A percentile compares a stretch with the other conserved stretches of the same genome.
Evolutionary conservation across 2,329 filamentous ascomycete species (phyloP).

Genomic region (Aaosphaeria arxii): DNA sequence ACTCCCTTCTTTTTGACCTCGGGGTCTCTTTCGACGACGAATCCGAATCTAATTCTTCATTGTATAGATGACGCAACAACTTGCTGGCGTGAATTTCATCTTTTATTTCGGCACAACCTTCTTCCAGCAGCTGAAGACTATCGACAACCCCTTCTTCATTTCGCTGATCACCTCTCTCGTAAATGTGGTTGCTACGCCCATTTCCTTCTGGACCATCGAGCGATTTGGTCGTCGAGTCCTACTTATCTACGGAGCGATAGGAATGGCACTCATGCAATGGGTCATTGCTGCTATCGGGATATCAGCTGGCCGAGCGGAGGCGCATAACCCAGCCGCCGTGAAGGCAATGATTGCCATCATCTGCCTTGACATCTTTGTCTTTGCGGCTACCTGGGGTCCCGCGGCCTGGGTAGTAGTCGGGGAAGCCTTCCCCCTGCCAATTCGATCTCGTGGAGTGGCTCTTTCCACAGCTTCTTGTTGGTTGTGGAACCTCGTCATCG

Average conservation of each 20-base stretch:
- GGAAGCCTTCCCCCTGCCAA: constrained; percentile 37
- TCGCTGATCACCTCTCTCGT: constrained; percentile 71
- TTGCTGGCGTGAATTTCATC: constrained; percentile 47
- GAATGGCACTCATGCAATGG: constrained; percentile 39
- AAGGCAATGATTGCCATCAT: constrained; percentile 32
- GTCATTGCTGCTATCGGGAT: constrained; percentile 41
- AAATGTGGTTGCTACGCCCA: constrained; percentile 70
- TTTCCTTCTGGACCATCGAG: constrained; percentile 69
- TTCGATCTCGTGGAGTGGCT: constrained; percentile 38
- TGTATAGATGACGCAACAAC: constrained; percentile 11
- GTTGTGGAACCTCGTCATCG: constrained; percentile 47
- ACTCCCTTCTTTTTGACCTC: too few species aligned
- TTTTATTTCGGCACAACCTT: constrained; percentile 30
- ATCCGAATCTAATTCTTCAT: too few species aligned
- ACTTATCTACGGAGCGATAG: constrained; percentile 67
- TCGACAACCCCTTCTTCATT: constrained; percentile 57
- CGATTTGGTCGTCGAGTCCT: constrained; percentile 70
- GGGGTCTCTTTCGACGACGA: too few species aligned
- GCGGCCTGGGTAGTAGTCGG: constrained; percentile 58
- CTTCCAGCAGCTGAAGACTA: constrained; percentile 5
- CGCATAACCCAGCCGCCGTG: constrained; percentile 9
- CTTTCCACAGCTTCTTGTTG: constrained; percentile 54
- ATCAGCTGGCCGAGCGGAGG: constrained; percentile 42
- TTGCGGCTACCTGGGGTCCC: constrained; percentile 71
- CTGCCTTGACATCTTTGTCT: constrained; percentile 73